Percentiles rank a stretch among this genome's conserved stretches.
Conservation (phyloP, 2,329 filamentous ascomycete species). For the Stemphylium vesicarium region DNA sequence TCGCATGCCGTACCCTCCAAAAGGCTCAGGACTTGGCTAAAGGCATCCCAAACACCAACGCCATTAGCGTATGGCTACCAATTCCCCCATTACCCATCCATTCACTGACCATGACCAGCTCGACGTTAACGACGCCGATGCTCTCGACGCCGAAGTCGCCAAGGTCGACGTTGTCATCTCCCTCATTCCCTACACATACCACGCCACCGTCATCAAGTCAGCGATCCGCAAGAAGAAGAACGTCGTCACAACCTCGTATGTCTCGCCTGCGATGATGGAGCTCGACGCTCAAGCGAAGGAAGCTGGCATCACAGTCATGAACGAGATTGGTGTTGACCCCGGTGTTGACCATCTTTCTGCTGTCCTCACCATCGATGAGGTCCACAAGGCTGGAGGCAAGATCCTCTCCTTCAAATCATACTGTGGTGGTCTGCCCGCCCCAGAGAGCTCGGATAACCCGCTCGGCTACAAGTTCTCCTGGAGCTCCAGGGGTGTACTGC, state of each 20-base stretch:
- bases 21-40: conserved; percentile 75
- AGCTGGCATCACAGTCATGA: conserved; percentile 95
- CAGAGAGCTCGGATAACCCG: conserved; percentile 83
- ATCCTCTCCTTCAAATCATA: conserved; percentile 81
- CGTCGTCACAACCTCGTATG: conserved; percentile 93
- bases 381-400: conserved; percentile 88
- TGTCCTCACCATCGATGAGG: conserved; percentile 84
- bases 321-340: conserved; percentile 72
- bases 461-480: conserved; percentile 90
- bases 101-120: conserved; percentile 59
- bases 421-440: conserved; percentile 63
- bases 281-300: conserved; percentile 83
- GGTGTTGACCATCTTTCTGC: conserved; percentile 80
- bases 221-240: conserved; percentile 94
- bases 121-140: conserved; percentile 77
- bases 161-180: conserved; percentile 76
- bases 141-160: conserved; percentile 79
- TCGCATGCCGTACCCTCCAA: conserved; percentile 81
- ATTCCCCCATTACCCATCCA: neutral
- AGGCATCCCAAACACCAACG: conserved; percentile 71
- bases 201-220: conserved; percentile 83
- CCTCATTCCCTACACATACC: conserved; percentile 77
- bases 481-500: conserved; percentile 79
- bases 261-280: conserved; percentile 90
- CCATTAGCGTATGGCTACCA: conserved; percentile 60